Conservation (phyloP, 176 grass and related monocot species). For the Triticum urartu region DNA sequence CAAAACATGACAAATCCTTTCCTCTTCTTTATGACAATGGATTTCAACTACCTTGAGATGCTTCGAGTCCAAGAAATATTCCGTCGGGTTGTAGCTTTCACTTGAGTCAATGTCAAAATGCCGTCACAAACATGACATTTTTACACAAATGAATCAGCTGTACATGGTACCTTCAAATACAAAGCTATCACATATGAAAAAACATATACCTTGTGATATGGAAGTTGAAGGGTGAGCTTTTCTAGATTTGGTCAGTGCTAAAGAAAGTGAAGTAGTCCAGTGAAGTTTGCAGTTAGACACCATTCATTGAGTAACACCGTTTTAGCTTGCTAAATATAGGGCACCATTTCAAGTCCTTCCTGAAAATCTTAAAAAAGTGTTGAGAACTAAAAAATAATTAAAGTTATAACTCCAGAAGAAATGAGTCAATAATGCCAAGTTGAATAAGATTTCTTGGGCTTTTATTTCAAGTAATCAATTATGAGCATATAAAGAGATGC, state of each 20-base stretch:
- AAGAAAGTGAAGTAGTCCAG: neutral
- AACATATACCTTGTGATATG: neutral
- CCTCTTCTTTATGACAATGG: neutral
- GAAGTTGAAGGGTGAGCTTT: neutral
- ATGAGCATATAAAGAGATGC: no score
- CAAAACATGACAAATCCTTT: neutral
- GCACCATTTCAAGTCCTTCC: neutral
- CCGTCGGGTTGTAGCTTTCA: neutral
- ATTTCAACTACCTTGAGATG: neutral
- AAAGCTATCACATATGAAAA: neutral
- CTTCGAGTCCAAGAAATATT: neutral
- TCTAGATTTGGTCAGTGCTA: neutral
- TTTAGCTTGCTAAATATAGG: neutral
- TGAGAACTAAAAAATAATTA: neutral
- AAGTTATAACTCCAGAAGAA: neutral
- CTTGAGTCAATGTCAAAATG: neutral
- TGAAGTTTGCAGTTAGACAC: neutral
- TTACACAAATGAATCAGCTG: no score
- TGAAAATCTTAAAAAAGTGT: neutral
- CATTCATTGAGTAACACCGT: neutral
- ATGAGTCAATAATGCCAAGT: no score
- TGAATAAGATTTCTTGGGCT: no score
- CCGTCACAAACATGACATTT: no score
- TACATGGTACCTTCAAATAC: no score
- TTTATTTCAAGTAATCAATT: no score